Evolutionary conservation across 2,329 filamentous ascomycete species (phyloP).

Genomic region (Epichloe coenophiala): DNA sequence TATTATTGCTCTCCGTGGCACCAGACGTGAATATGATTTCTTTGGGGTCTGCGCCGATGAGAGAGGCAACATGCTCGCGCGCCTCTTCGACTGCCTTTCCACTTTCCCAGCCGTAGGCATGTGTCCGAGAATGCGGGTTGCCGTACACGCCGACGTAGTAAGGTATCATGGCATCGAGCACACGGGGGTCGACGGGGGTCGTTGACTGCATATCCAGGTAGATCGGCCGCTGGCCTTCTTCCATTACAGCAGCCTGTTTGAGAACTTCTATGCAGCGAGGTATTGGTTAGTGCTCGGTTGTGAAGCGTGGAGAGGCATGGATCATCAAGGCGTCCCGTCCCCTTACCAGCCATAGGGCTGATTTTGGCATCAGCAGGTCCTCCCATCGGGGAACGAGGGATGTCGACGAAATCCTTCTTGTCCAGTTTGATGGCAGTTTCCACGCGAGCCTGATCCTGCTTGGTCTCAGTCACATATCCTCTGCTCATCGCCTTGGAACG

Average conservation of each 20-base stretch:
- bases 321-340: neutral
- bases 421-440: slow-evolving; percentile 79
- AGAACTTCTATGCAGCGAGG: slow-evolving; percentile 46
- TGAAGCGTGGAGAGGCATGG: neutral
- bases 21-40: slow-evolving; percentile 99
- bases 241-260: slow-evolving; percentile 85
- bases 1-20: slow-evolving; percentile 97
- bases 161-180: slow-evolving; percentile 92
- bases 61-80: slow-evolving; percentile 64
- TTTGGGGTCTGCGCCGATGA: slow-evolving; percentile 91
- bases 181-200: slow-evolving; percentile 84
- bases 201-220: slow-evolving; percentile 98
- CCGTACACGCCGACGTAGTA: slow-evolving; percentile 89
- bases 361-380: slow-evolving; percentile 41
- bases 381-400: slow-evolving; percentile 21
- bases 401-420: slow-evolving; percentile 64
- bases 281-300: neutral
- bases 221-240: slow-evolving; percentile 83
- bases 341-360: slow-evolving; percentile 56
- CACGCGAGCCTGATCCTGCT: slow-evolving; percentile 67
- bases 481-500: slow-evolving; percentile 27
- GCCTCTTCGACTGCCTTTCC: slow-evolving; percentile 88
- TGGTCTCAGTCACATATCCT: slow-evolving; percentile 74
- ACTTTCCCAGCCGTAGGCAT: slow-evolving; percentile 97
- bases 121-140: slow-evolving; percentile 92